Base-by-base conservation (phyloP, 352 stramenopile genomes). In the Thalassiosira delicatula region DNA sequence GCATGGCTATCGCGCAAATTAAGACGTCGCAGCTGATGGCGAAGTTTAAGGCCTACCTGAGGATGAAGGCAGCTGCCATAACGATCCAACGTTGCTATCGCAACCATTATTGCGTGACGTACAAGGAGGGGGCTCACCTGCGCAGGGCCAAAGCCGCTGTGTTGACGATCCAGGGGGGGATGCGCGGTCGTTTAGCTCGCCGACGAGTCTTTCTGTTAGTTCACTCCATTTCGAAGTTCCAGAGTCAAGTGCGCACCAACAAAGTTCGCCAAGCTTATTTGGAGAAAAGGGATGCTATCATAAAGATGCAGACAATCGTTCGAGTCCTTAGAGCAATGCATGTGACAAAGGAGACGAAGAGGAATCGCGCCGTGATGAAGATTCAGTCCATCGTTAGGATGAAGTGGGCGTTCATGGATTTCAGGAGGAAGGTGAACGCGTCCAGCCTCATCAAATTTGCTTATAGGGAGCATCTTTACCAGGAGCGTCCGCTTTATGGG, bases 381-480 rank as follows among this genome's bases (percentile, higher is more conserved):
- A 85, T 88, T 53, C 76, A 83, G 40, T 85, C 71, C 0, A 40
- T 85, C 30, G 71, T 71, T 9, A 76, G 76, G 33, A 88, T 88
- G 82, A 85, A 72, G 57, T n/a, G 5, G 40, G 57, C 54, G 7
- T 78, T 60, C 51, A 29, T 65, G n/a, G 23, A 70, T 25, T 88
- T 78, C 68, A 68, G 44, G n/a, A 23, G 30, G 35, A 70, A 79
- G 19, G 33, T 61, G 25, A 32, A 59, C 17, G 76, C 82, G 29
- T 71, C 76, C 4, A 81, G 51, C 65, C 46, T 75, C 8, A 88
- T 88, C 37, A 88, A 88, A 44, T 40, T 70, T 63, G 67, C 76
- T 27, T 88, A 88, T 44, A 77, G 82, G 7, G 32, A 81, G 30
- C 76, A 88, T 59, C 82, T 85, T 25, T 88, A 88, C 56, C 76